Evolutionary conservation across 202 grass and related monocot species (phyloP).

Genomic region (Sporobolus alterniflorus): DNA sequence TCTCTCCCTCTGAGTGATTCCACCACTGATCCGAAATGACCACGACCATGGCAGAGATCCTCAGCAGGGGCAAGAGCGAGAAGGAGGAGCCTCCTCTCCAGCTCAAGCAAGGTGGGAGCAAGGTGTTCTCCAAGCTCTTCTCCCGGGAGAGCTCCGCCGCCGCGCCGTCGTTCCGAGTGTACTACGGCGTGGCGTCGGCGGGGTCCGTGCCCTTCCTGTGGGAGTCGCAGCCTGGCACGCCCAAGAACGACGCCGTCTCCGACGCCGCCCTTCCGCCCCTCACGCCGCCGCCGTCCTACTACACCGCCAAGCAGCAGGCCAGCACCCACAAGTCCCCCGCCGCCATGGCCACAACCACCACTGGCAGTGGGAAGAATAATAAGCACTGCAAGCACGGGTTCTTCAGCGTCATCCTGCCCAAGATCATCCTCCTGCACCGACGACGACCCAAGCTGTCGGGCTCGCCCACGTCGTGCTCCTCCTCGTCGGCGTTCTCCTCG

Average conservation of each 20-base stretch:
- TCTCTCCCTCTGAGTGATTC: not conserved
- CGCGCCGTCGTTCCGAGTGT: conserved; percentile 84
- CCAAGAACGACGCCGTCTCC: conserved; percentile 58
- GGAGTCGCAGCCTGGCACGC: conserved; percentile 92
- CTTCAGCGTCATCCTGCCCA: conserved; percentile 56
- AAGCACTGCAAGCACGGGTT: conserved; percentile 34
- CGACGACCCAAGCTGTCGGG: conserved; percentile 3
- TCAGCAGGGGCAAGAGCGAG: not conserved
- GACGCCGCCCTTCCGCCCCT: conserved; percentile 42
- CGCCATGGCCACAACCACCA: not conserved
- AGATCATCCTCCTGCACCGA: conserved; percentile 45
- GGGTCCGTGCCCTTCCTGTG: conserved; percentile 87
- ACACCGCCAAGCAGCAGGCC: conserved; percentile 1
- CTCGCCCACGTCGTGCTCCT: conserved; percentile 28
- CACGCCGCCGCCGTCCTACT: conserved; percentile 84
- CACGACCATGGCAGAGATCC: conserved; percentile 40
- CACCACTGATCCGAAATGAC: not conserved
- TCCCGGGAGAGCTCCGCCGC: conserved; percentile 47
- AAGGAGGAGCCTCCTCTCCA: conserved; percentile 18
- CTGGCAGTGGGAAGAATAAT: conserved; percentile 29
- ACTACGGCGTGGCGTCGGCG: conserved; percentile 77
- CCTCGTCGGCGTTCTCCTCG: conserved; percentile 27
- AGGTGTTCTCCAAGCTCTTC: conserved; percentile 64
- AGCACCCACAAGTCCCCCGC: not conserved
- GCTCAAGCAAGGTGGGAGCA: conserved; percentile 51